These are phyloP conservation scores for Zygoascus ofunaensis DNA, from an alignment of 805 yeast genomes.

Conservation along the genomic window DNA sequence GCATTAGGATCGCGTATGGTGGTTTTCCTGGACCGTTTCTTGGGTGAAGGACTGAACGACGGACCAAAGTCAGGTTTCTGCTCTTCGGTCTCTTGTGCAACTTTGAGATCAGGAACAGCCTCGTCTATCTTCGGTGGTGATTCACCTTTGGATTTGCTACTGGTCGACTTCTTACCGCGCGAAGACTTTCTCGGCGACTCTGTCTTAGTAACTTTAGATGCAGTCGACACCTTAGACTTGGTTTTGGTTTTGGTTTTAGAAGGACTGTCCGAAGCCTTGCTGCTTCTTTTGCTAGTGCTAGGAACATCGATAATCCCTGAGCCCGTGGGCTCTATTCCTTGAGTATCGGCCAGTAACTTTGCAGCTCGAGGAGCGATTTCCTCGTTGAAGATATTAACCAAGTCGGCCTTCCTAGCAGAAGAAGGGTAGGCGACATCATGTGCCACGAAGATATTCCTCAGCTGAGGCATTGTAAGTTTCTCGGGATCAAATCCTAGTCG, in stretches of 20 bases:
- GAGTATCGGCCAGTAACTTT: conserved; percentile 27
- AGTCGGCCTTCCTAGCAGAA: conserved; percentile 57
- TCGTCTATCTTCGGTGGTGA: not conserved
- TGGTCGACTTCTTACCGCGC: conserved; percentile 6
- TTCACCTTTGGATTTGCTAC: not conserved
- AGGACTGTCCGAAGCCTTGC: conserved; percentile 14
- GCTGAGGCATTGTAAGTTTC: conserved; percentile 54
- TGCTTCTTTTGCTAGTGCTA: conserved; percentile 11
- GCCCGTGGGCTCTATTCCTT: conserved; percentile 27
- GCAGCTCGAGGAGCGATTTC: conserved; percentile 44
- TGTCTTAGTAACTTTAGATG: not conserved
- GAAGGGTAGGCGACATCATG: conserved; percentile 49
- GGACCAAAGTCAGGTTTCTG: not conserved
- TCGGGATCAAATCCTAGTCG: conserved; percentile 66
- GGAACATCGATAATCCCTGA: conserved; percentile 35
- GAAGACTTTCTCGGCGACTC: conserved; percentile 3
- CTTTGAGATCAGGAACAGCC: conserved; percentile 1
- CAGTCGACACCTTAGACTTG: not conserved
- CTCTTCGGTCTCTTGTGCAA: not conserved
- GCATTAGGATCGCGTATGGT: conserved; percentile 4
- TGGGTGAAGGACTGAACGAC: not conserved
- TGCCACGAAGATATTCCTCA: conserved; percentile 55
- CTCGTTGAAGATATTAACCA: conserved; percentile 51
- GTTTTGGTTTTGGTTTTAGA: conserved; percentile 3
- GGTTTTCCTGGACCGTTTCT: conserved; percentile 6